Evolutionary conservation across 352 stramenopile genomes (phyloP).

Genomic region (Pythium phragmiticola): DNA sequence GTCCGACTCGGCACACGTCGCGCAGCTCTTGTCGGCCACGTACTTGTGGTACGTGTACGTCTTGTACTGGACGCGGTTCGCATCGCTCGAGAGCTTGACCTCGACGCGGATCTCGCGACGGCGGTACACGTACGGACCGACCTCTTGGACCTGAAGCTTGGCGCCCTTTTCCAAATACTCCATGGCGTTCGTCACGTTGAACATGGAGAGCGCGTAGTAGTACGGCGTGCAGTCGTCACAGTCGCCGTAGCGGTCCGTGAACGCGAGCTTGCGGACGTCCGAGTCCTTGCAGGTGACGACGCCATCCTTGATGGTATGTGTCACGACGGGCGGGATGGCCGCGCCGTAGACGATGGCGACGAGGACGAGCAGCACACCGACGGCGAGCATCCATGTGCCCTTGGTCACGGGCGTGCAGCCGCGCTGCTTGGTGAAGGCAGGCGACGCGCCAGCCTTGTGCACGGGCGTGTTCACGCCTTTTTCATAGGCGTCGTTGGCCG

Average conservation of each 20-base stretch:
- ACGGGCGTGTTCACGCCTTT: slow-evolving; percentile 21
- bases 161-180: slow-evolving; percentile 42
- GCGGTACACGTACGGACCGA: slow-evolving; percentile 73
- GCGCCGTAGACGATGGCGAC: slow-evolving; percentile 54
- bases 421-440: not conserved
- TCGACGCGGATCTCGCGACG: slow-evolving; percentile 59
- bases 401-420: slow-evolving; percentile 31
- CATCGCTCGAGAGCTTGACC: slow-evolving; percentile 48
- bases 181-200: slow-evolving; percentile 79
- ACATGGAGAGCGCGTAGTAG: slow-evolving; percentile 64
- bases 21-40: slow-evolving; percentile 43
- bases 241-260: slow-evolving; percentile 62
- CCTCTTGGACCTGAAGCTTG: slow-evolving; percentile 63
- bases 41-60: slow-evolving; percentile 78
- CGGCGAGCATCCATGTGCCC: slow-evolving; percentile 34
- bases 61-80: slow-evolving; percentile 68
- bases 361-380: slow-evolving; percentile 41
- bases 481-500: slow-evolving; percentile 26
- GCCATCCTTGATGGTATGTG: slow-evolving; percentile 35
- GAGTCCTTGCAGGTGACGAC: slow-evolving; percentile 41
- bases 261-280: slow-evolving; percentile 42
- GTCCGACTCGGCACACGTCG: slow-evolving; percentile 56
- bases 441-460: not conserved
- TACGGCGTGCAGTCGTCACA: slow-evolving; percentile 76
- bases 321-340: slow-evolving; percentile 50